phyloP scores from a whole-genome alignment of 164 flowering plant species.

The Euptelea pleiosperma region DNA sequence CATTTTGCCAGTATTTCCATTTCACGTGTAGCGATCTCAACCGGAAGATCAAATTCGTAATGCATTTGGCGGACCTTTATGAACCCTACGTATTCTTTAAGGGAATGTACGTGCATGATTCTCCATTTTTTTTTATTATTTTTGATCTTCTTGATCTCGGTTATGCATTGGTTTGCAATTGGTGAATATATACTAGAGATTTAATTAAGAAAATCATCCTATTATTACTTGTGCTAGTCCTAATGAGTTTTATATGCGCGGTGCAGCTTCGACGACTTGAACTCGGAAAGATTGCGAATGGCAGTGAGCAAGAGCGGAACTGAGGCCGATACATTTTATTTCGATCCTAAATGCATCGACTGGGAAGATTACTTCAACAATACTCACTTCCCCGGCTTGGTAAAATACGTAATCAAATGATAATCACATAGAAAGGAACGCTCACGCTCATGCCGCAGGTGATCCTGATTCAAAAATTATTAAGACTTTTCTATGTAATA shows the following conservation, averaged over 20 bases:
- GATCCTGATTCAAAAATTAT: no score
- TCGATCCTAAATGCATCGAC: slow-evolving; percentile 45
- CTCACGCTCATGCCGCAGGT: no score
- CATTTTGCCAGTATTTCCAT: slow-evolving; percentile 34
- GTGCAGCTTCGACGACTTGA: slow-evolving; percentile 54
- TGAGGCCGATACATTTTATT: slow-evolving; percentile 30
- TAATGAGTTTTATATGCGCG: background rate
- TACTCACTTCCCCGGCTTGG: slow-evolving; percentile 49
- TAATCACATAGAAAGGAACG: background rate
- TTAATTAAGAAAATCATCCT: no score
- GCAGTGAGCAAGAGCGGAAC: slow-evolving; percentile 10
- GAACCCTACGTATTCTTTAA: slow-evolving; percentile 53
- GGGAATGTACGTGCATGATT: slow-evolving; percentile 48
- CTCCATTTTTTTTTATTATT: background rate
- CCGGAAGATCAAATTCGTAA: slow-evolving; percentile 35
- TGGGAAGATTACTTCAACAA: slow-evolving; percentile 62
- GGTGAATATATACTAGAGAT: slow-evolving; percentile 26
- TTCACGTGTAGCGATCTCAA: slow-evolving; percentile 23
- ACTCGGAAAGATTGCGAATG: slow-evolving; percentile 37
- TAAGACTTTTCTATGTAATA: no score
- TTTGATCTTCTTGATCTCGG: no score
- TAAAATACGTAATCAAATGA: slow-evolving; percentile 41
- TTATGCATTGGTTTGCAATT: slow-evolving; percentile 17
- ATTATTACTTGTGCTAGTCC: no score
- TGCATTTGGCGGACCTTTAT: slow-evolving; percentile 51